A percentile compares a stretch with the other conserved stretches of the same genome.
Evolutionary conservation across 2,329 filamentous ascomycete species (phyloP).

Genomic region (Taxawa tesnikishii): DNA sequence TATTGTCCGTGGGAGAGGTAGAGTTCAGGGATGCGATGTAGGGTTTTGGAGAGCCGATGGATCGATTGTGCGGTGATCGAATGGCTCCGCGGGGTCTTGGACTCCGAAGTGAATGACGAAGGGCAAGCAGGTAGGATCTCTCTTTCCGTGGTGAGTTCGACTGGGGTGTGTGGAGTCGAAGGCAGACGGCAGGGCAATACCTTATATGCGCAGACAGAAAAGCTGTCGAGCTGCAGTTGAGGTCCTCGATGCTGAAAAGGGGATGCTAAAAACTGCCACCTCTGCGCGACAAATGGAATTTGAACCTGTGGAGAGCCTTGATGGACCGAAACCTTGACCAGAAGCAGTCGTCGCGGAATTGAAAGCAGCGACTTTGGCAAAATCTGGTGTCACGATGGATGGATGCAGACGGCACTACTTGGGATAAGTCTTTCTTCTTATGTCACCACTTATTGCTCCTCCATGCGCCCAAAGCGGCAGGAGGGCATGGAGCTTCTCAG

Average conservation of each 20-base stretch:
- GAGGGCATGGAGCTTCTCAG: not conserved
- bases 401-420: slow-evolving; percentile 11
- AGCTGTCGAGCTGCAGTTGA: too few relatives aligned
- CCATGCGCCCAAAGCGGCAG: not conserved
- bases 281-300: slow-evolving; percentile 5
- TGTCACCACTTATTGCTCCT: slow-evolving; percentile 1
- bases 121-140: too few relatives aligned
- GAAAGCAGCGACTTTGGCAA: slow-evolving; percentile 19
- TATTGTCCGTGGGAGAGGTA: too few relatives aligned
- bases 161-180: too few relatives aligned
- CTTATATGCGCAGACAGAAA: too few relatives aligned
- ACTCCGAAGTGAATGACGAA: too few relatives aligned
- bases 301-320: slow-evolving; percentile 15
- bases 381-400: slow-evolving; percentile 21
- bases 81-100: not conserved
- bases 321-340: slow-evolving; percentile 17
- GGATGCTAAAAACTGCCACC: slow-evolving; percentile 13
- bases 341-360: slow-evolving; percentile 13
- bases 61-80: not conserved
- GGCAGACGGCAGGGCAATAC: too few relatives aligned
- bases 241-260: slow-evolving; percentile 8
- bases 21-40: not conserved
- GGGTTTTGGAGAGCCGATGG: not conserved
- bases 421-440: slow-evolving; percentile 2
- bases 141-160: too few relatives aligned